Base-by-base conservation (phyloP, 495 filamentous ascomycete genomes). In the Penicillium tannophilum region DNA sequence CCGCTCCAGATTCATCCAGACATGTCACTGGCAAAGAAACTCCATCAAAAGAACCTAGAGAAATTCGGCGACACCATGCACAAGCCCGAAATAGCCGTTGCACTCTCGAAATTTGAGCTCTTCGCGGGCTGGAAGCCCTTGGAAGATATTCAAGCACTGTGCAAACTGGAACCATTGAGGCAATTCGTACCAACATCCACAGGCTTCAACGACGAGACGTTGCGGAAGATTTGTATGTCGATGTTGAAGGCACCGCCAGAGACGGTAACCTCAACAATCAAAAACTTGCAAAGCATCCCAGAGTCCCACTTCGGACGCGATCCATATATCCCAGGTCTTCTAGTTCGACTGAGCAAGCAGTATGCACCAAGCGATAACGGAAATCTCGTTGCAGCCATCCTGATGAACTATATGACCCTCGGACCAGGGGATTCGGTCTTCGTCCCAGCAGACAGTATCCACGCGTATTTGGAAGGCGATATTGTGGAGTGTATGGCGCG, bases 401-500 rank as follows among this genome's bases (percentile, higher is more conserved):
- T 76, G 35, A 92, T 90, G 87, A 94, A 93, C 70, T 93, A 84
- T 59, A 66, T 94, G 35, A 78, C 79, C 6, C 79, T 92, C 11
- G 63, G 79, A 5, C 77, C 85, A 3, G 88, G 89, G 14, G 84
- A 92, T 42, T 81, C 86, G 3, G 80, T 93, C 45, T 90, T 82
- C 65, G 87, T 93, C 26, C 90, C 90, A 1, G 88, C 87, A 14
- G 88, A 93, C 60, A 88, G 87, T 17, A 89, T 92, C 53, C 88
- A 93, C 63, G 89, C 89, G 2, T 92, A 92, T 67, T 70, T 93
- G 3, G 81, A 82, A 45, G 91, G 91, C 0, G 87, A 92, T 69
- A 90, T 93, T 48, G 84, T 94, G 55, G 89, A 93, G 68, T 92
- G 90, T 74, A 93, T 94, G 90, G 90, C 89, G 3, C 84, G 90